phyloP scores from a whole-genome alignment of 1,284 basidiomycete genomes.

The Abortiporus biennis region DNA sequence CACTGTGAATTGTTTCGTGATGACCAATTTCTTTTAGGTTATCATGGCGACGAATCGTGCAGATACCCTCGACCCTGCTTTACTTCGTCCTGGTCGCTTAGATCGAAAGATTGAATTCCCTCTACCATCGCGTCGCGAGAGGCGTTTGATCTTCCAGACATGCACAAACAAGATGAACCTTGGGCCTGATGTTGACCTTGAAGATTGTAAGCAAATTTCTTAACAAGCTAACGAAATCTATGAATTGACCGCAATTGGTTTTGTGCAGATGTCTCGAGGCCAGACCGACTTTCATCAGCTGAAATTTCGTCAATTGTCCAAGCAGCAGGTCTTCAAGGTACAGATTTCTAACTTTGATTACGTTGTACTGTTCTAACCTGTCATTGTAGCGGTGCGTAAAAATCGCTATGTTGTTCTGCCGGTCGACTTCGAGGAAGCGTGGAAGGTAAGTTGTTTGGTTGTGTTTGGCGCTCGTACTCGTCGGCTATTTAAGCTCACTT shows the following conservation, averaged over 20 bases:
- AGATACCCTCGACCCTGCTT: constrained; percentile 93
- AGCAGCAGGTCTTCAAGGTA: constrained; percentile 95
- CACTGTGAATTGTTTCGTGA: not conserved
- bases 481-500: constrained; percentile 30
- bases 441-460: constrained; percentile 79
- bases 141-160: constrained; percentile 98
- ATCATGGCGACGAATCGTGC: constrained; percentile 99
- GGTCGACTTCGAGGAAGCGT: constrained; percentile 96
- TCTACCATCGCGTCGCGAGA: constrained; percentile 89
- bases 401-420: constrained; percentile 98
- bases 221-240: constrained; percentile 2
- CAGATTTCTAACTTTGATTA: constrained; percentile 10
- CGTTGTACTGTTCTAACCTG: not conserved
- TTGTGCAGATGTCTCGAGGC: constrained; percentile 84
- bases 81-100: constrained; percentile 95
- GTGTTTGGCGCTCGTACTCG: constrained; percentile 32
- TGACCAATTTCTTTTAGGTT: constrained; percentile 50
- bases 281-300: constrained; percentile 92
- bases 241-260: not conserved
- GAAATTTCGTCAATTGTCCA: constrained; percentile 97
- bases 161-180: constrained; percentile 98
- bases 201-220: constrained; percentile 74
- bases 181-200: constrained; percentile 95
- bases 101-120: constrained; percentile 99
- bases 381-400: constrained; percentile 82